phyloP scores from a whole-genome alignment of 2,329 filamentous ascomycete species.

The Ophiosphaerella korrae region DNA sequence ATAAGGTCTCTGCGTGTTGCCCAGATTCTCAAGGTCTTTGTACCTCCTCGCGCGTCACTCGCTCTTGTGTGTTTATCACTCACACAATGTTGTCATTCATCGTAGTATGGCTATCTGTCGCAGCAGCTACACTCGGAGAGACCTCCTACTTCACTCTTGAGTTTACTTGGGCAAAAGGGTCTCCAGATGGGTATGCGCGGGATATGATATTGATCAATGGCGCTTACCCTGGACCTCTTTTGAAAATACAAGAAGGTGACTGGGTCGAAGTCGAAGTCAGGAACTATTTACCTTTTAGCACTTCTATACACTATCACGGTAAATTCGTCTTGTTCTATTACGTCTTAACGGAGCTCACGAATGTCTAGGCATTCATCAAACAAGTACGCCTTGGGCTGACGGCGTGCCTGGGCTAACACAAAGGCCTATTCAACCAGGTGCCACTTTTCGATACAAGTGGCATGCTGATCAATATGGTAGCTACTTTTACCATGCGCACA shows the following conservation, averaged over 20 bases:
- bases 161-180: constrained; percentile 26
- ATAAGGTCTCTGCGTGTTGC: neutral
- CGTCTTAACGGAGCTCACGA: too few species aligned
- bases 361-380: constrained; percentile 53
- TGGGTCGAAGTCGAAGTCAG: constrained; percentile 44
- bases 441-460: constrained; percentile 60
- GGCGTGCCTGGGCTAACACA: constrained; percentile 65
- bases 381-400: constrained; percentile 63
- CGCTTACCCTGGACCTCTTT: constrained; percentile 29
- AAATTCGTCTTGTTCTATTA: neutral
- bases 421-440: constrained; percentile 55
- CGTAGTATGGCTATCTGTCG: constrained; percentile 11
- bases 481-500: constrained; percentile 67
- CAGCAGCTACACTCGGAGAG: constrained; percentile 9
- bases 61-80: neutral
- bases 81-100: constrained; percentile 18
- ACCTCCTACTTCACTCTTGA: constrained; percentile 22
- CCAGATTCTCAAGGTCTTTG: neutral
- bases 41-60: neutral
- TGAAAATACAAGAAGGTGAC: constrained; percentile 28
- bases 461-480: constrained; percentile 62
- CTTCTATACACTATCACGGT: constrained; percentile 59
- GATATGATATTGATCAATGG: constrained; percentile 36
- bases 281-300: constrained; percentile 56
- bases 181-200: constrained; percentile 30